Conservation (phyloP, 805 yeast species). For the Hanseniaspora thailandica region DNA sequence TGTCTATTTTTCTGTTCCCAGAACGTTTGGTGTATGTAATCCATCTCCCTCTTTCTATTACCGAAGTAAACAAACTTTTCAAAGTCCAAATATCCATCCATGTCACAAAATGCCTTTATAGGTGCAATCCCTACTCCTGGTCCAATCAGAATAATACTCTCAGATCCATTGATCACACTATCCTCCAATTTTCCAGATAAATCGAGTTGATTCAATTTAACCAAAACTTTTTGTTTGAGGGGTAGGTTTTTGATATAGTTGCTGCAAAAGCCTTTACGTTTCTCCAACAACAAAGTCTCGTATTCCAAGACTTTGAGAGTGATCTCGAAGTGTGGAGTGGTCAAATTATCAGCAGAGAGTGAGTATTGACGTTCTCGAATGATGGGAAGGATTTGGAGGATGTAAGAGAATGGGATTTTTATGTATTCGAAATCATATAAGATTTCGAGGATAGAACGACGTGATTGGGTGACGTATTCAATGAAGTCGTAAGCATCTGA, state of each 20-base stretch:
- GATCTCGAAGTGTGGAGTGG: constrained; percentile 42
- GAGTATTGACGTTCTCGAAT: constrained; percentile 76
- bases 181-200: constrained; percentile 31
- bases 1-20: background rate
- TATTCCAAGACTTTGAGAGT: constrained; percentile 80
- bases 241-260: constrained; percentile 50
- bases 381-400: constrained; percentile 66
- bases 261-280: constrained; percentile 74
- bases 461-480: constrained; percentile 86
- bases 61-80: constrained; percentile 50
- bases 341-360: constrained; percentile 50
- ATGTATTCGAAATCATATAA: constrained; percentile 70
- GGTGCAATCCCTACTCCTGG: constrained; percentile 99
- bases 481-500: constrained; percentile 72
- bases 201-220: constrained; percentile 38
- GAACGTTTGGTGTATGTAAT: constrained; percentile 27
- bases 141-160: constrained; percentile 50
- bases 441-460: constrained; percentile 76
- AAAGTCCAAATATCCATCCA: constrained; percentile 27
- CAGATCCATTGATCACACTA: constrained; percentile 1
- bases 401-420: constrained; percentile 59
- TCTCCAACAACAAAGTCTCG: constrained; percentile 62
- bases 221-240: constrained; percentile 35
- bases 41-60: constrained; percentile 59
- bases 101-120: constrained; percentile 55